phyloP scores from a whole-genome alignment of 192 early-diverging fungal genomes.

The Pilaira anomala region DNA sequence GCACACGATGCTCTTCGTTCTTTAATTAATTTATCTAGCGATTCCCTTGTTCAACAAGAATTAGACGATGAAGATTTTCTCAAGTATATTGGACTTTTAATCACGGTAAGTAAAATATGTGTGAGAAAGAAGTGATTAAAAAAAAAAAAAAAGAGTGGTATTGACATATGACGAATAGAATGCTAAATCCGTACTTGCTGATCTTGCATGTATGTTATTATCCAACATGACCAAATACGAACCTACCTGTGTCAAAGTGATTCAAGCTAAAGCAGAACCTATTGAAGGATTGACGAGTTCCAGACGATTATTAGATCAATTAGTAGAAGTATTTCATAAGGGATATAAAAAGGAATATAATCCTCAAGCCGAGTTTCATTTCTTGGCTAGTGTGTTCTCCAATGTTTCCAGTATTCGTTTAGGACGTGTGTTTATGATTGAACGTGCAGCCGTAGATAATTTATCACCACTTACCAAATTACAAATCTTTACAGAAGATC shows the following conservation, averaged over 20 bases:
- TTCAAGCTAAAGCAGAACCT: slow-evolving; percentile 39
- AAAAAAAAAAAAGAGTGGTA: not conserved
- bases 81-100: slow-evolving; percentile 61
- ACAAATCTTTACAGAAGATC: slow-evolving; percentile 81
- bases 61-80: slow-evolving; percentile 74
- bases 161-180: slow-evolving; percentile 38
- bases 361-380: slow-evolving; percentile 73
- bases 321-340: slow-evolving; percentile 86
- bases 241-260: slow-evolving; percentile 51
- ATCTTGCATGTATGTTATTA: slow-evolving; percentile 85
- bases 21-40: slow-evolving; percentile 82
- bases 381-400: slow-evolving; percentile 91
- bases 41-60: slow-evolving; percentile 53
- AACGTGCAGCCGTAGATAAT: slow-evolving; percentile 58
- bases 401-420: slow-evolving; percentile 66
- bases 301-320: slow-evolving; percentile 67
- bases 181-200: slow-evolving; percentile 67
- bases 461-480: slow-evolving; percentile 79
- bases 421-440: slow-evolving; percentile 72
- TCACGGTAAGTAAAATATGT: slow-evolving; percentile 50
- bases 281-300: slow-evolving; percentile 43
- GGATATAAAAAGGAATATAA: slow-evolving; percentile 80
- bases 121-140: not conserved
- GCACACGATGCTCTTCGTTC: slow-evolving; percentile 81
- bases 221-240: slow-evolving; percentile 87